phyloP scores from a whole-genome alignment of 805 yeast genomes.

The Jamesozyma hellenica region DNA sequence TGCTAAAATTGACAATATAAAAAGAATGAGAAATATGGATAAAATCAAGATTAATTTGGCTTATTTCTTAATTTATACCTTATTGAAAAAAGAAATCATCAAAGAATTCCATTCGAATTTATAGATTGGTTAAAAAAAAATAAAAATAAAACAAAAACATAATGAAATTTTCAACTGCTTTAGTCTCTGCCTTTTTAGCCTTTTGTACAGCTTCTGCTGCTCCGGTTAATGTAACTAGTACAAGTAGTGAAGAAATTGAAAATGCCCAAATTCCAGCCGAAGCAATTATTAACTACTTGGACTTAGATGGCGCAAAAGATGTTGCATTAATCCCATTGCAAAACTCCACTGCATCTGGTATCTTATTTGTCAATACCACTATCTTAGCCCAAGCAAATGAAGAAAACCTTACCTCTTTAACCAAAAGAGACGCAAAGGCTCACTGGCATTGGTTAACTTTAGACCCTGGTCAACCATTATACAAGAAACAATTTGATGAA shows the following conservation, averaged over 20 bases:
- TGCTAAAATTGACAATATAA: too few species aligned
- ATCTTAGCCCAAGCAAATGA: conserved; percentile 19
- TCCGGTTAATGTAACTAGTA: conserved; percentile 14
- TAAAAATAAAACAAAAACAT: too few species aligned
- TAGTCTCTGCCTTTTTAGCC: conserved; percentile 10
- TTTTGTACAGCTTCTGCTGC: conserved; percentile 11
- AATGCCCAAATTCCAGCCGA: conserved; percentile 20
- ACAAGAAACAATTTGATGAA: conserved; percentile 22
- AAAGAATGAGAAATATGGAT: too few species aligned
- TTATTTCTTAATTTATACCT: too few species aligned
- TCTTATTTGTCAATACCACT: conserved; percentile 26
- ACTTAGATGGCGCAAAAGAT: conserved; percentile 21
- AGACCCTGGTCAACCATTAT: conserved; percentile 21
- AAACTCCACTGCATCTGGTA: conserved; percentile 23
- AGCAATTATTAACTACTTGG: conserved; percentile 25
- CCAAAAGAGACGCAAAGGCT: conserved; percentile 25
- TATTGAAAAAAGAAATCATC: too few species aligned
- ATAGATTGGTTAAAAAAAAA: too few species aligned
- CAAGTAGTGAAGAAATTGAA: background rate
- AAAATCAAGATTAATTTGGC: too few species aligned
- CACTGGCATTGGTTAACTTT: conserved; percentile 25
- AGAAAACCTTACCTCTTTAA: conserved; percentile 6
- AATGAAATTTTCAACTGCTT: conserved; percentile 15
- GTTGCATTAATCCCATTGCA: conserved; percentile 22
- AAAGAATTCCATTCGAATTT: too few species aligned